Evolutionary conservation across 352 stramenopile genomes (phyloP).

Genomic region (Pythium insidiosum): DNA sequence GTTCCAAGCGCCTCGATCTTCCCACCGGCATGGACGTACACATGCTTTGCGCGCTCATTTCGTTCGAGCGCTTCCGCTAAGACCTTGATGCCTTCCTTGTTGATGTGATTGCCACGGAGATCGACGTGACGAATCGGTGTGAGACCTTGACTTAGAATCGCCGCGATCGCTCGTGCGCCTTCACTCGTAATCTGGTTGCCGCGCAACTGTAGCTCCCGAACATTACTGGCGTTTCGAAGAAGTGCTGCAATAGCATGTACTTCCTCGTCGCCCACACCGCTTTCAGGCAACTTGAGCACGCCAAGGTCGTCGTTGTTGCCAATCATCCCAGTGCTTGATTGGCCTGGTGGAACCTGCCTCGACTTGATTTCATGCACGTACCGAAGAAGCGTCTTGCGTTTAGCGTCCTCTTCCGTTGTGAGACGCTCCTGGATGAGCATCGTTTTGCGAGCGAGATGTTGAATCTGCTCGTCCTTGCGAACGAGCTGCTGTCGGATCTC

Average conservation of each 20-base stretch:
- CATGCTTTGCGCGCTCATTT: constrained; percentile 89
- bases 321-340: constrained; percentile 17
- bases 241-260: constrained; percentile 92
- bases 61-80: constrained; percentile 92
- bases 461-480: constrained; percentile 75
- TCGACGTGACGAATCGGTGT: constrained; percentile 85
- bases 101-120: constrained; percentile 88
- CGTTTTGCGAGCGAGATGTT: constrained; percentile 61
- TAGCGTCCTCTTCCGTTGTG: constrained; percentile 91
- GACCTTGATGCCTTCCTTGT: constrained; percentile 87
- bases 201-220: constrained; percentile 91
- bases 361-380: constrained; percentile 94
- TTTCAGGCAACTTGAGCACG: constrained; percentile 81
- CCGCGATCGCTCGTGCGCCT: constrained; percentile 89
- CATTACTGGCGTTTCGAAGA: constrained; percentile 81
- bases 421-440: constrained; percentile 80
- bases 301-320: constrained; percentile 14
- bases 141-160: constrained; percentile 72
- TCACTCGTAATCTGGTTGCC: constrained; percentile 89
- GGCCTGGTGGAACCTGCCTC: constrained; percentile 15
- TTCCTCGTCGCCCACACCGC: constrained; percentile 92
- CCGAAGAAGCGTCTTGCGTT: constrained; percentile 90
- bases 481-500: constrained; percentile 41
- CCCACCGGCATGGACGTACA: constrained; percentile 93
- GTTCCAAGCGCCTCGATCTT: constrained; percentile 93